Evolutionary conservation across 257 asterid species (phyloP).

Genomic region (Solanum stenotomum): DNA sequence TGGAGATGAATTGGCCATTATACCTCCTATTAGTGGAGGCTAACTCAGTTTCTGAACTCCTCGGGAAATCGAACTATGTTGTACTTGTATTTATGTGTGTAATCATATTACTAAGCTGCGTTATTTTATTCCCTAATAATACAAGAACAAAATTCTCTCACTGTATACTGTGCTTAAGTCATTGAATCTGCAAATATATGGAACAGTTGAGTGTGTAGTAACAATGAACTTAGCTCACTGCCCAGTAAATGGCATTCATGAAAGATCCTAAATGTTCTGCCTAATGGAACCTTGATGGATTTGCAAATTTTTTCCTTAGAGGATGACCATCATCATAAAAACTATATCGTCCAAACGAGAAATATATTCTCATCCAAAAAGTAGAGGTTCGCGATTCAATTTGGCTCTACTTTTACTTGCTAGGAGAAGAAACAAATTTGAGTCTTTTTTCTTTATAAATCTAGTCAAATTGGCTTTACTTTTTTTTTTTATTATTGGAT

Average conservation of each 20-base stretch:
- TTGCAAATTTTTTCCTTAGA: neutral
- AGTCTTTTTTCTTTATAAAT: no score
- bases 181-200: neutral
- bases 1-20: conserved; percentile 83
- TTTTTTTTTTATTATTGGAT: neutral
- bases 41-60: conserved; percentile 10
- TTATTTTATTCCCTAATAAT: neutral
- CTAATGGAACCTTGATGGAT: neutral
- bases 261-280: neutral
- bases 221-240: neutral
- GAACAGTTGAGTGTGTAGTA: neutral
- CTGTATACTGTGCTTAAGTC: neutral
- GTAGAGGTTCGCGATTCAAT: neutral
- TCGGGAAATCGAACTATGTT: neutral
- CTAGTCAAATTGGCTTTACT: no score
- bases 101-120: neutral
- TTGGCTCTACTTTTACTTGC: neutral
- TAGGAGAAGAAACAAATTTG: no score
- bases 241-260: neutral
- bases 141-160: neutral
- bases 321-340: neutral
- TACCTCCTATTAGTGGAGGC: conserved; percentile 96
- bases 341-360: neutral
- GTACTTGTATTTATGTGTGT: neutral
- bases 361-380: neutral